phyloP scores from a whole-genome alignment of 495 filamentous ascomycete genomes.

The Glonium stellatum region DNA sequence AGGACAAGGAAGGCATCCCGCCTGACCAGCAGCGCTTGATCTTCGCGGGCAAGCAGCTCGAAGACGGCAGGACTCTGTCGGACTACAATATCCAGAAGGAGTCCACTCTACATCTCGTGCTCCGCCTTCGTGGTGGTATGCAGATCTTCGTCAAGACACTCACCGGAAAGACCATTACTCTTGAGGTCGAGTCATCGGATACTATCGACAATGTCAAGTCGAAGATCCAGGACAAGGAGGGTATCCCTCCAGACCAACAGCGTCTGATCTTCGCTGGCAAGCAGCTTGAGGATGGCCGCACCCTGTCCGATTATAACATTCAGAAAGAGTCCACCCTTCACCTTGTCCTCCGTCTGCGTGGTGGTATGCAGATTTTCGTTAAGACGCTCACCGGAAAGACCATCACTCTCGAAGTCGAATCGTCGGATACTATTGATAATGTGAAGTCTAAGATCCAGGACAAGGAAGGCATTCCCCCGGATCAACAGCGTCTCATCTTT shows the following conservation, averaged over 20 bases:
- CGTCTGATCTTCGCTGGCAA: conserved; percentile 67
- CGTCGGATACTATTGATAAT: conserved; percentile 48
- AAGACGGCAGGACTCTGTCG: conserved; percentile 91
- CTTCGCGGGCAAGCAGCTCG: conserved; percentile 96
- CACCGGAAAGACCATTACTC: conserved; percentile 96
- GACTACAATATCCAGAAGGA: conserved; percentile 99
- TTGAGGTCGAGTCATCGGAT: conserved; percentile 92
- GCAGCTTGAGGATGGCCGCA: conserved; percentile 65
- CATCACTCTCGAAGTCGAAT: conserved; percentile 65
- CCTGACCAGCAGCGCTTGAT: conserved; percentile 98
- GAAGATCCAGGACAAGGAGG: conserved; percentile 75
- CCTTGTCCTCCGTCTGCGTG: conserved; percentile 62
- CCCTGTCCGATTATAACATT: conserved; percentile 67
- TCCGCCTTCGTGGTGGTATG: conserved; percentile 98
- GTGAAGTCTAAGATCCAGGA: conserved; percentile 70
- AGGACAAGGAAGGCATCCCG: conserved; percentile 98
- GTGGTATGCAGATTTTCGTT: conserved; percentile 71
- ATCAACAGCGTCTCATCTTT: conserved; percentile 92
- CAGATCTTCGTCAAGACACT: conserved; percentile 71
- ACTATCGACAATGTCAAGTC: conserved; percentile 94
- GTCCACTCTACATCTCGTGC: conserved; percentile 88
- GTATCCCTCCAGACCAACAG: conserved; percentile 72
- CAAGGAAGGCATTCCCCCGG: conserved; percentile 92
- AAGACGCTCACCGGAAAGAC: conserved; percentile 69
- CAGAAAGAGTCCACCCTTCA: conserved; percentile 68